These are phyloP conservation scores for Taiozyma sp. DNA, from an alignment of 1,139 yeast species.

Conservation along the genomic window DNA sequence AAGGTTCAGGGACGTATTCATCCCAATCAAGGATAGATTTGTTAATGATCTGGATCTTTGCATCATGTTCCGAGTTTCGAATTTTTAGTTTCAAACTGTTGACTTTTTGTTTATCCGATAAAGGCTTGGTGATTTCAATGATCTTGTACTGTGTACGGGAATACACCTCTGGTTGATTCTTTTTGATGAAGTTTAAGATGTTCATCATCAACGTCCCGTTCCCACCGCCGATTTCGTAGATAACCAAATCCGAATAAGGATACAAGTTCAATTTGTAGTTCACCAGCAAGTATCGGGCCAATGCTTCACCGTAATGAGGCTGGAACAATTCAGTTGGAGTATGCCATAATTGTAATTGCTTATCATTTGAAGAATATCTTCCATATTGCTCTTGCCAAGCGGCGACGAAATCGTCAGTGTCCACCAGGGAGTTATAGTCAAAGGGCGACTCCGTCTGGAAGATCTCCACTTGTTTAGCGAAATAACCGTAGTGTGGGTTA, in stretches of 20 bases:
- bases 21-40: constrained; percentile 78
- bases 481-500: constrained; percentile 80
- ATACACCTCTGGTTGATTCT: constrained; percentile 69
- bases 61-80: constrained; percentile 22
- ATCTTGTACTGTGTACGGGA: constrained; percentile 63
- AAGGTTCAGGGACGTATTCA: constrained; percentile 57
- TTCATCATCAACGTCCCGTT: constrained; percentile 84
- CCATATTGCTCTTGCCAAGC: constrained; percentile 67
- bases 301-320: constrained; percentile 81
- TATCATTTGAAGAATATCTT: constrained; percentile 40
- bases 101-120: constrained; percentile 57
- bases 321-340: constrained; percentile 85
- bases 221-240: constrained; percentile 91
- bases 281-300: constrained; percentile 70
- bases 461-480: constrained; percentile 72
- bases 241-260: constrained; percentile 60
- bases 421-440: constrained; percentile 52
- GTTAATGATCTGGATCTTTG: constrained; percentile 62
- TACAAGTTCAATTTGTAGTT: constrained; percentile 64
- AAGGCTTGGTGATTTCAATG: constrained; percentile 68
- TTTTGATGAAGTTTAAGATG: constrained; percentile 62
- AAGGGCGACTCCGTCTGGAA: constrained; percentile 62
- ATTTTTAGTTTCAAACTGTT: constrained; percentile 19
- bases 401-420: constrained; percentile 67
- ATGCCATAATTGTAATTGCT: constrained; percentile 70